phyloP scores from a whole-genome alignment of 305 asterid species.

The Fraxinus velutina region DNA sequence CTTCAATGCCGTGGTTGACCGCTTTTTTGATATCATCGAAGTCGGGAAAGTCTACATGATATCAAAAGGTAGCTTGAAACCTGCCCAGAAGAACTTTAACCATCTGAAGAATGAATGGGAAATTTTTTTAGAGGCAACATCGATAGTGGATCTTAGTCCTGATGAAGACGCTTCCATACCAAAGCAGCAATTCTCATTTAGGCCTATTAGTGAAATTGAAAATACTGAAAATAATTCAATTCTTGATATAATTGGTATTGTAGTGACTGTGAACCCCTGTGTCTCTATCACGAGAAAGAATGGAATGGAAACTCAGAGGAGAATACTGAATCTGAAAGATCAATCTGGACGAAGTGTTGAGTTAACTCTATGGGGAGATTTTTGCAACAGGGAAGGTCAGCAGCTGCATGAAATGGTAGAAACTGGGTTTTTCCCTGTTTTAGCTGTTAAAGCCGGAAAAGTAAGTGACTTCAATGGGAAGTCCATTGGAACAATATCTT shows the following conservation, averaged over 20 bases:
- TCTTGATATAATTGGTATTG: constrained; percentile 78
- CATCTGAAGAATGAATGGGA: constrained; percentile 98
- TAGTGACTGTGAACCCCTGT: constrained; percentile 71
- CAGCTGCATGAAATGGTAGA: constrained; percentile 63
- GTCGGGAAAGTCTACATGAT: constrained; percentile 80
- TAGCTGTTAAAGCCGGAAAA: constrained; percentile 92
- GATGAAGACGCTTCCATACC: constrained; percentile 90
- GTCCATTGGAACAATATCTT: constrained; percentile 69
- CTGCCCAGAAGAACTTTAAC: constrained; percentile 91
- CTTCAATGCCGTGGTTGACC: constrained; percentile 83
- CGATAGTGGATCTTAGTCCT: constrained; percentile 72
- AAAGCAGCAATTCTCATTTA: constrained; percentile 77
- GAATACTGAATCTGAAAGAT: constrained; percentile 73
- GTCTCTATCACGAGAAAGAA: constrained; percentile 86
- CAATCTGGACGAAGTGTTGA: constrained; percentile 71
- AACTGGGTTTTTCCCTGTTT: constrained; percentile 56
- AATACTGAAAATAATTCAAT: constrained; percentile 72
- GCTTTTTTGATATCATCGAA: constrained; percentile 65
- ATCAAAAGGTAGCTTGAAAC: constrained; percentile 86
- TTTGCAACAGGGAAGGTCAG: constrained; percentile 88
- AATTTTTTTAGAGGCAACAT: constrained; percentile 67
- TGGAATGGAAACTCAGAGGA: constrained; percentile 94
- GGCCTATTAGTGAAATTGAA: constrained; percentile 73
- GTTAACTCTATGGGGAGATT: constrained; percentile 91
- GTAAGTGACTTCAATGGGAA: constrained; percentile 86